Conservation (phyloP, 2,329 filamentous ascomycete species). For the Escovopsis sp. region DNA sequence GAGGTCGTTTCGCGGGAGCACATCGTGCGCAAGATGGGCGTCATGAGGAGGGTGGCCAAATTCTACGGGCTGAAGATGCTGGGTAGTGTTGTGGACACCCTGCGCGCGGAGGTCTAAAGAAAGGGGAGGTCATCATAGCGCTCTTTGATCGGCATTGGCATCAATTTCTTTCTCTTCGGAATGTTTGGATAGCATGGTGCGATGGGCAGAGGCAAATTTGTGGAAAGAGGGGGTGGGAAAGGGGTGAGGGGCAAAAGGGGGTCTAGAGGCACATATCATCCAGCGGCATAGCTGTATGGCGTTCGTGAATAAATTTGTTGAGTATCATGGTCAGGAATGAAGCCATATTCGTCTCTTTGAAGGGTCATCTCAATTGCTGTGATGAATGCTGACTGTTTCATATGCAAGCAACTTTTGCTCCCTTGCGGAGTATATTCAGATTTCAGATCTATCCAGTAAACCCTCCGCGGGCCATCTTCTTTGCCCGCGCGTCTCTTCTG, state of each 20-base stretch:
- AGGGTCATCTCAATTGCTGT: not conserved
- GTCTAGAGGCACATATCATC: no score
- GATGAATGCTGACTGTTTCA: not conserved
- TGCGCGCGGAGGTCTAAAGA: constrained; percentile 32
- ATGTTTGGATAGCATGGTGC: not conserved
- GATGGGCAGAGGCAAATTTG: not conserved
- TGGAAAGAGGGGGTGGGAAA: not conserved
- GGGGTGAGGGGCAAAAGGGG: not conserved
- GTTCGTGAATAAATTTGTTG: not conserved
- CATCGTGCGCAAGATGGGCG: constrained; percentile 47
- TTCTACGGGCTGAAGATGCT: constrained; percentile 77
- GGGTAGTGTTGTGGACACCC: constrained; percentile 53
- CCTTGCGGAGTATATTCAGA: no score
- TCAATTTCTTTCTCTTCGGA: not conserved
- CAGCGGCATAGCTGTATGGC: not conserved
- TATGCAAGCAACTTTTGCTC: not conserved
- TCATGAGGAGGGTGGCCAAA: constrained; percentile 59
- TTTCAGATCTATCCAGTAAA: constrained; percentile 15
- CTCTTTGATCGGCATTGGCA: not conserved
- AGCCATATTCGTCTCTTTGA: no score
- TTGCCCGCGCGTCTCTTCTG: constrained; percentile 54
- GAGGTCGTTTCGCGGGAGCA: constrained; percentile 54
- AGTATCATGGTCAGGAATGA: no score
- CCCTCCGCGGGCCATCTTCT: constrained; percentile 45
- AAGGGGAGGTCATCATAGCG: not conserved